phyloP scores from a whole-genome alignment of 768 basidiomycete species.

The Rhizopogon vesiculosus region DNA sequence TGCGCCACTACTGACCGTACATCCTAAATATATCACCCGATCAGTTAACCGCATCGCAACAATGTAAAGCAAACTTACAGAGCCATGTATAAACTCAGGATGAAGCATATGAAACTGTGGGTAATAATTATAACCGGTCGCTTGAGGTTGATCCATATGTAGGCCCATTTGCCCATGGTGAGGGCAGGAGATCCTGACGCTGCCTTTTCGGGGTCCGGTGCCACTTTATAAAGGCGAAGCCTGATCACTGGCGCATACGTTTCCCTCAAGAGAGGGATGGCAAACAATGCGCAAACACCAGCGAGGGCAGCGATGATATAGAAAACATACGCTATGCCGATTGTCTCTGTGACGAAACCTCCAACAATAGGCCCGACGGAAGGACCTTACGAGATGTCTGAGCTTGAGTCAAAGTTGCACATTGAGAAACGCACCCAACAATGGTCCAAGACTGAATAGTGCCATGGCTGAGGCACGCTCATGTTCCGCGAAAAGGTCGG shows the following conservation, averaged over 20 bases:
- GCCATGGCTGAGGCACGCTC: slow-evolving; percentile 70
- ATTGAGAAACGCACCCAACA: slow-evolving; percentile 38
- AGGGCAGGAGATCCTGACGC: slow-evolving; percentile 26
- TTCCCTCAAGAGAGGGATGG: slow-evolving; percentile 60
- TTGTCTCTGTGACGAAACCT: slow-evolving; percentile 55
- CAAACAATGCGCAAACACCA: slow-evolving; percentile 39
- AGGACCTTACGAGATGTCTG: slow-evolving; percentile 27
- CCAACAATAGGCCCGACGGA: slow-evolving; percentile 61
- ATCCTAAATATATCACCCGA: slow-evolving; percentile 29
- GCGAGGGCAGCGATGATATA: slow-evolving; percentile 43
- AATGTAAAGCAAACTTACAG: slow-evolving; percentile 42
- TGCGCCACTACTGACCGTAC: slow-evolving; percentile 40
- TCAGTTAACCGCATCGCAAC: neutral
- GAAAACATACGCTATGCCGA: slow-evolving; percentile 63
- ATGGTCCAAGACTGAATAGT: slow-evolving; percentile 56
- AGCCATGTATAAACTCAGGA: slow-evolving; percentile 71
- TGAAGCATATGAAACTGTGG: slow-evolving; percentile 63
- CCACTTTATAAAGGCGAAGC: slow-evolving; percentile 33
- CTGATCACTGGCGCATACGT: slow-evolving; percentile 74
- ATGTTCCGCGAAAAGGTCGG: slow-evolving; percentile 60
- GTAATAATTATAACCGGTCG: slow-evolving; percentile 57
- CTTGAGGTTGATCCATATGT: slow-evolving; percentile 57
- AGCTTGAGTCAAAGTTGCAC: neutral
- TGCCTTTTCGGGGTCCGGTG: slow-evolving; percentile 43
- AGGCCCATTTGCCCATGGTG: slow-evolving; percentile 26